Base-by-base conservation (phyloP, 2,329 filamentous ascomycete species). In the Cercospora beticola region DNA sequence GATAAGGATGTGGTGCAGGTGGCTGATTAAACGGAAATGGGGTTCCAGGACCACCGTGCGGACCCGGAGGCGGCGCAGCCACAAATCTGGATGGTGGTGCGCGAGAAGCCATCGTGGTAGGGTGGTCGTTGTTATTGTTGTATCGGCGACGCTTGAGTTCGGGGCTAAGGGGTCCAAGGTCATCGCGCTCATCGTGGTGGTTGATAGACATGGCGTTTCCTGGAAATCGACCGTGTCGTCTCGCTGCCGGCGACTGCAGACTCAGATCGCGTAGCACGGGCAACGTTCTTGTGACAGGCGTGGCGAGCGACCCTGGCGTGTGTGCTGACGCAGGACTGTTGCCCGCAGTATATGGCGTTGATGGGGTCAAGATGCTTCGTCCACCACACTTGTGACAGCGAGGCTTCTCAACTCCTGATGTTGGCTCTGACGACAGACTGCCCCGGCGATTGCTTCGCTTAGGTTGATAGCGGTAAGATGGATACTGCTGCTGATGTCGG, bases 381-480 rank as follows among this genome's bases (percentile, higher is more conserved):
- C 91, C 91, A 69, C 90, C 89, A 73, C 92, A 94, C 83, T 89
- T 92, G 36, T 85, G 83, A 77, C 92, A 94, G 72, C 87, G 81
- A 63, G 81, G 79, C 67, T 81, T 83, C 65, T 84, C 82, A 31
- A 71, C 70, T 46, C 68, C 70, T 40, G 74, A 70, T 40, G 73
- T 68, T 36, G 70, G 60, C 76, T 82, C 64, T 72, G 78, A 58
- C 8, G 74, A 74, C 21, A 75, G 62, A 77, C 75, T 71, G 75
- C 76, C 65, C 71, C 75, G 64, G 68, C 92, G 87, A 21, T 78
- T 81, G 65, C 78, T 74, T 14, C 83, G 82, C 63, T 92, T 90
- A 40, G 95, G 95, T 78, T 97, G 93, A 78, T 98, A 99, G 71
- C 93, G 89, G 81, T 99, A 99, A 73, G 92, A 91, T 2, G 95